These are phyloP conservation scores for Crepidotus sp. DNA, from an alignment of 1,284 basidiomycete genomes.

Conservation along the genomic window DNA sequence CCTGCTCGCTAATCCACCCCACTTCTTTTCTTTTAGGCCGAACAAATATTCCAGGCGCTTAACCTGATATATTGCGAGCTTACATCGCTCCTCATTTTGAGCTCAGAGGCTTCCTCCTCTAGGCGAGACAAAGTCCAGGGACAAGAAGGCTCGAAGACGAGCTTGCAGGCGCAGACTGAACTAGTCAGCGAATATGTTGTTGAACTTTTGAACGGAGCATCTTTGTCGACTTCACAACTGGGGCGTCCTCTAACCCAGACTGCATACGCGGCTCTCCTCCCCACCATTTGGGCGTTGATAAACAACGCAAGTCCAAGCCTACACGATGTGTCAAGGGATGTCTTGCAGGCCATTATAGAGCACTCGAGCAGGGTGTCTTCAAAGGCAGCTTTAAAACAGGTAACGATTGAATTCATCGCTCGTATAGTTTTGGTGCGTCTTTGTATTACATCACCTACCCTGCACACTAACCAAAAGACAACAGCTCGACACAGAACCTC, in stretches of 20 bases:
- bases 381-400: constrained; percentile 50
- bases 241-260: constrained; percentile 43
- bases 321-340: constrained; percentile 26
- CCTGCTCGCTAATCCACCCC: constrained; percentile 37
- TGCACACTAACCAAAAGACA: not conserved
- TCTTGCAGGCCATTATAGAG: constrained; percentile 44
- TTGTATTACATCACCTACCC: not conserved
- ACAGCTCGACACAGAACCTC: constrained; percentile 54
- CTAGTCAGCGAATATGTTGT: constrained; percentile 65
- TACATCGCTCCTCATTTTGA: constrained; percentile 51
- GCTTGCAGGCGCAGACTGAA: constrained; percentile 35
- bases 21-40: constrained; percentile 10
- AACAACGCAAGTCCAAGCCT: constrained; percentile 30
- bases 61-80: constrained; percentile 74
- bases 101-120: constrained; percentile 23
- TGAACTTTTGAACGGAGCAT: constrained; percentile 52
- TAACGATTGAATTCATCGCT: constrained; percentile 66
- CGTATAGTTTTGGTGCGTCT: constrained; percentile 55
- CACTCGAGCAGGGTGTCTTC: constrained; percentile 51
- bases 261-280: constrained; percentile 66
- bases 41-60: constrained; percentile 52
- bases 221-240: constrained; percentile 32
- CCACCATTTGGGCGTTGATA: constrained; percentile 79
- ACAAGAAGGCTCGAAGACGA: constrained; percentile 17
- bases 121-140: constrained; percentile 16